phyloP scores from a whole-genome alignment of 305 asterid species.

The Solanum hybrid region DNA sequence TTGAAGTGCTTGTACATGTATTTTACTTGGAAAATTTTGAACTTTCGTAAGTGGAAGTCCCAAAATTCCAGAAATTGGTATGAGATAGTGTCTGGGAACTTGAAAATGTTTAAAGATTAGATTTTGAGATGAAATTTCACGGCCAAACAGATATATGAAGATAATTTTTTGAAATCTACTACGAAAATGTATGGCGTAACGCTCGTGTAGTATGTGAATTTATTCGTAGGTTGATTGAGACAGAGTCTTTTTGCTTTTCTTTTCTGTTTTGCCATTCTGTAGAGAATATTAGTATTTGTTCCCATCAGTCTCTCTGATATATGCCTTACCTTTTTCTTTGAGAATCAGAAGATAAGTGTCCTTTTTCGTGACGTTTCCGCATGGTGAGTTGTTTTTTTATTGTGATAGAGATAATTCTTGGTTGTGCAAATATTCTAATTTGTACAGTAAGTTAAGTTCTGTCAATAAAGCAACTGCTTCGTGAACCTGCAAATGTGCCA shows the following conservation, averaged over 20 bases:
- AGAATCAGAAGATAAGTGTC: neutral
- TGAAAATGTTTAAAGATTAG: neutral
- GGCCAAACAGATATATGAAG: neutral
- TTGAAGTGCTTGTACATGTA: neutral
- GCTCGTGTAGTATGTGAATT: neutral
- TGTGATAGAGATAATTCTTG: neutral
- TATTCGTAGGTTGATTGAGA: neutral
- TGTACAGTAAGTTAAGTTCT: neutral
- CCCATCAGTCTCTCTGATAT: conserved; percentile 1
- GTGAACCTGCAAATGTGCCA: neutral
- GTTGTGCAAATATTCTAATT: neutral
- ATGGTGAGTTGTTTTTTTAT: neutral
- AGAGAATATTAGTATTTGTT: conserved; percentile 2
- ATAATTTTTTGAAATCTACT: neutral
- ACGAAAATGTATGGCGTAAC: neutral
- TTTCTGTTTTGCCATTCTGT: neutral
- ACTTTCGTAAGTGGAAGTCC: neutral
- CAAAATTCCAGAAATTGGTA: neutral
- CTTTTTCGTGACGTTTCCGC: neutral
- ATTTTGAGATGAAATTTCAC: neutral
- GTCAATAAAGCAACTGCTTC: neutral
- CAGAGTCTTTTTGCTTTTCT: neutral
- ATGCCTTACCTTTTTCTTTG: neutral
- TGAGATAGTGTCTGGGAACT: neutral
- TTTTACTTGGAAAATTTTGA: neutral